Percentiles rank a stretch among this genome's conserved stretches.
These are phyloP conservation scores for Pyracantha coccinea DNA, from an alignment of 331 rosid genomes.

Conservation along the genomic window DNA sequence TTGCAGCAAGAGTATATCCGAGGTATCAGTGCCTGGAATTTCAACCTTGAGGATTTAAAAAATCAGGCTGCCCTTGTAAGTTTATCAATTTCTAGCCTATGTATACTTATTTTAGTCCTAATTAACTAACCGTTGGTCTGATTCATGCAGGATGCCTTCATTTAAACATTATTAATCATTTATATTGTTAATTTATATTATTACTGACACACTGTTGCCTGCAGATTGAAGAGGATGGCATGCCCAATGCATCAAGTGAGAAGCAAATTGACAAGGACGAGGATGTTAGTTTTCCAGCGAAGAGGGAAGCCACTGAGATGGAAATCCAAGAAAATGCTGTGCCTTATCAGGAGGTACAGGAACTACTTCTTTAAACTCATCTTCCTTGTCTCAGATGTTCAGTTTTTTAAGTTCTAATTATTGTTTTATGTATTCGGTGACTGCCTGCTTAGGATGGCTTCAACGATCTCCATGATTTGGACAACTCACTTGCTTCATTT, in stretches of 20 bases:
- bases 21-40: slow-evolving; percentile 99
- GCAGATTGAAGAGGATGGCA: slow-evolving; percentile 82
- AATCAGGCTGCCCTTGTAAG: slow-evolving; percentile 97
- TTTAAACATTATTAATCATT: not conserved
- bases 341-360: slow-evolving; percentile 51
- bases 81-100: not conserved
- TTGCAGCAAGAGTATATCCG: slow-evolving; percentile 91
- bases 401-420: slow-evolving; percentile 10
- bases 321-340: slow-evolving; percentile 41
- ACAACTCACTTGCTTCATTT: slow-evolving; percentile 76
- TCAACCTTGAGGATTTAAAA: slow-evolving; percentile 89
- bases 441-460: slow-evolving; percentile 59
- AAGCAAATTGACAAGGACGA: slow-evolving; percentile 34
- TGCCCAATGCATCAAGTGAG: slow-evolving; percentile 31
- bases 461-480: slow-evolving; percentile 67
- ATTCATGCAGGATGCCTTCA: not conserved
- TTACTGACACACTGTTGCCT: slow-evolving; percentile 13
- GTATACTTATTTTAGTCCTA: not conserved
- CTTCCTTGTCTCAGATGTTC: not conserved
- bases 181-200: slow-evolving; percentile 10
- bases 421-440: slow-evolving; percentile 9
- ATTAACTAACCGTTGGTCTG: not conserved
- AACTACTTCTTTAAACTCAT: not conserved
- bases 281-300: slow-evolving; percentile 37
- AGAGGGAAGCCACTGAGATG: slow-evolving; percentile 28